Conservation (phyloP, 2,329 filamentous ascomycete species). For the Alternaria arborescens region DNA sequence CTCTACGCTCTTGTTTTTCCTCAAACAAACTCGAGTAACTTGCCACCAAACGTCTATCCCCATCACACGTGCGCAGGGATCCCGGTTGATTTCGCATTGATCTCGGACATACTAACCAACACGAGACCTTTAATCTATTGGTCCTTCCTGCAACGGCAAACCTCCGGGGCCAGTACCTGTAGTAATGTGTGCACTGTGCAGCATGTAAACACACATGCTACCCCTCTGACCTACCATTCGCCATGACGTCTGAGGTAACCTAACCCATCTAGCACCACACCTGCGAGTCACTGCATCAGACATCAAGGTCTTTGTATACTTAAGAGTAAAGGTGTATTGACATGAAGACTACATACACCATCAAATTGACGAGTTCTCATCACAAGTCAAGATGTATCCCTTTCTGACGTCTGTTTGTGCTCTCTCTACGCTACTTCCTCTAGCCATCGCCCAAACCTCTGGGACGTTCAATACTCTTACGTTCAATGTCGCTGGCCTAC, state of each 20-base stretch:
- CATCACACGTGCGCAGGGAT: slow-evolving; percentile 24
- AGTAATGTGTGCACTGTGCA: slow-evolving; percentile 17
- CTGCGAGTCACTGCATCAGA: background rate
- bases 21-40: background rate
- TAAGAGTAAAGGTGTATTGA: slow-evolving; percentile 8
- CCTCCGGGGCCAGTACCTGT: slow-evolving; percentile 21
- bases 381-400: slow-evolving; percentile 23
- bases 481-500: slow-evolving; percentile 70
- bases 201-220: slow-evolving; percentile 22
- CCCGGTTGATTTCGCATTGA: slow-evolving; percentile 17
- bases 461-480: slow-evolving; percentile 63
- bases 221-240: slow-evolving; percentile 18
- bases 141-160: slow-evolving; percentile 21
- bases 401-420: slow-evolving; percentile 9
- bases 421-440: slow-evolving; percentile 18
- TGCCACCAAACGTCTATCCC: slow-evolving; percentile 8
- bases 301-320: slow-evolving; percentile 11
- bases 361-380: background rate
- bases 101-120: slow-evolving; percentile 21
- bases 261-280: slow-evolving; percentile 4
- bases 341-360: background rate
- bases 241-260: background rate
- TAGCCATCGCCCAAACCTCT: slow-evolving; percentile 32
- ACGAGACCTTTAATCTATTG: slow-evolving; percentile 10
- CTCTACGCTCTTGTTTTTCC: background rate